Evolutionary conservation across 345 rosid genomes (phyloP).

Genomic region (Brassica carinata): DNA sequence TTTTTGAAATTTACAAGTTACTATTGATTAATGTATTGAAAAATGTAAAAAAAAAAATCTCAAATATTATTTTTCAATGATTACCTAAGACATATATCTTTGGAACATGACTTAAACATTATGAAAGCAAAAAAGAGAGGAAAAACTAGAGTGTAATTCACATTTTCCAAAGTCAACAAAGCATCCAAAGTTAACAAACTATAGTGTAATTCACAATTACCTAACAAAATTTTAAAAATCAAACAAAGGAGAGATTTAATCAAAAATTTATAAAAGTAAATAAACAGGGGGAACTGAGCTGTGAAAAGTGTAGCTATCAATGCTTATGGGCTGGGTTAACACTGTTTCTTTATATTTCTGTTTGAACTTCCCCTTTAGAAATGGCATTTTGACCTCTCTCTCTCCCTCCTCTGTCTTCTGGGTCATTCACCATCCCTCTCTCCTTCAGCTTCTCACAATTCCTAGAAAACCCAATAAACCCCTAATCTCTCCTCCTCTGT

Average conservation of each 20-base stretch:
- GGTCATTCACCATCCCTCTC: too few species aligned
- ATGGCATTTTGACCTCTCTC: conserved; percentile 40
- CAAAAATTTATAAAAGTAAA: not conserved
- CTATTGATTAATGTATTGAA: too few species aligned
- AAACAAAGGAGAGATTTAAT: conserved; percentile 24
- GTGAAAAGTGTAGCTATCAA: conserved; percentile 56
- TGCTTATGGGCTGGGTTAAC: conserved; percentile 29
- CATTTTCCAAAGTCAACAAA: not conserved
- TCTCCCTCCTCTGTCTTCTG: too few species aligned
- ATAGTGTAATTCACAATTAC: too few species aligned
- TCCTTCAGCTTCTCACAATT: too few species aligned
- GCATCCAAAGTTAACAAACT: too few species aligned
- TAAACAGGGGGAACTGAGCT: conserved; percentile 51
- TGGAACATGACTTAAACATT: conserved; percentile 22
- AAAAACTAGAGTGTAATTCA: not conserved
- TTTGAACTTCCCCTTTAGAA: conserved; percentile 42
- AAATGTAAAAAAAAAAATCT: too few species aligned
- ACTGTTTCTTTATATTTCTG: conserved; percentile 21
- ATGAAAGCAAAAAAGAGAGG: conserved; percentile 2
- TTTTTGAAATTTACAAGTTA: too few species aligned
- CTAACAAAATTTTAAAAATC: not conserved
- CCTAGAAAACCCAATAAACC: too few species aligned
- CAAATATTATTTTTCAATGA: conserved; percentile 24
- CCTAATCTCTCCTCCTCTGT: conserved; percentile 2
- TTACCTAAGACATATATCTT: conserved; percentile 2